Evolutionary conservation across 129 eudicot species (phyloP), one percentile per base, ranked within the genome.

Genomic region (Gnaphalium uliginosum): DNA sequence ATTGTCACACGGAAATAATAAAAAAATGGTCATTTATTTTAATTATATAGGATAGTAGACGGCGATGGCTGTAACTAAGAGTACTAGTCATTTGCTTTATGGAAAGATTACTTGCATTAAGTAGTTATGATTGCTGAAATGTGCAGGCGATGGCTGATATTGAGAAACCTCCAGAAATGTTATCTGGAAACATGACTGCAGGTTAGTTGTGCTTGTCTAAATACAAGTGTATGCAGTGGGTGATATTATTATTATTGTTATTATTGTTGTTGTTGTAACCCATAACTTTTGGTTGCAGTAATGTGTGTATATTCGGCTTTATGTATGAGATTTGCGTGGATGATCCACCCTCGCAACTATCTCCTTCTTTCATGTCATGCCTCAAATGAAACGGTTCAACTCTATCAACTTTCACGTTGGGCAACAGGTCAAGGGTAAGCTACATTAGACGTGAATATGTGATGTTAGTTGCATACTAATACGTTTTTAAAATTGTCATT

Each of bases 301-400:
- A 85, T 93, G 92, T 93, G 96, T 33, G 82, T 90, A 29, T 90
- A 88, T 85, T 90, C 98, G 24, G 96, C 81, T 27, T 78, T 90
- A 73, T 90, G 89, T 83, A 93, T 93, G 96, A 90, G 96, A 83
- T 93, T 93, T 86, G 98, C 98, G n/a, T 93, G 98, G 98, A 88
- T 90, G 96, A 89, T 93, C 48, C 90, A 85, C 66, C 98, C 98
- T 78, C 95, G 96, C 67, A 93, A 93, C 86, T 86, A 93, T 81
- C 76, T 93, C 11, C 90, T 93, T 77, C 90, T 93, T 54, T 92
- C 82, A 58, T 86, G 95, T 69, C 98, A 90, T 85, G 95, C 95
- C 57, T 90, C 98, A 61, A 93, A 93, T 76, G 98, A 93, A 84
- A 73, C 92, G 0, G 98, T 92, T 81, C 96, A 92, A 46, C 89